Conservation (phyloP, 2,329 filamentous ascomycete species). For the Seiridium cupressi region DNA sequence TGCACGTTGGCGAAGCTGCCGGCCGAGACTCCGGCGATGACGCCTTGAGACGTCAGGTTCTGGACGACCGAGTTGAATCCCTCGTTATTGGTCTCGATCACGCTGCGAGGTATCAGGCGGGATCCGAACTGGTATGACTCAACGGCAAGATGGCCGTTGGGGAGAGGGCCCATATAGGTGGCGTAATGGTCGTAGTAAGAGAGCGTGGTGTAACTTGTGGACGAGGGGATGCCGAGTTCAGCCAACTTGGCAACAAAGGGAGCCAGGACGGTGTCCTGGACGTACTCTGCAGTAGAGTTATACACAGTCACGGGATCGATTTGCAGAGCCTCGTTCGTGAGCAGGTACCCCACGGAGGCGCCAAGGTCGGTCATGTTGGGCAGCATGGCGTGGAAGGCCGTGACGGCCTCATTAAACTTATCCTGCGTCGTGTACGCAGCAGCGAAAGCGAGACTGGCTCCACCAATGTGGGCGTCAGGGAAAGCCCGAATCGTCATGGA, state of each 20-base stretch:
- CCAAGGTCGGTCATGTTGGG: constrained; percentile 22
- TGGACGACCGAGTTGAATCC: constrained; percentile 26
- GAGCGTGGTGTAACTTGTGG: constrained; percentile 22
- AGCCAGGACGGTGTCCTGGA: constrained; percentile 22
- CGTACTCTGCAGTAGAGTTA: constrained; percentile 23
- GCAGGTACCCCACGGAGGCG: constrained; percentile 20
- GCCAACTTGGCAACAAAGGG: constrained; percentile 23
- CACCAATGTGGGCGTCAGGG: constrained; percentile 38
- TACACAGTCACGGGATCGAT: constrained; percentile 25
- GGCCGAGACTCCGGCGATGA: constrained; percentile 26
- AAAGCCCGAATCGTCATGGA: constrained; percentile 53
- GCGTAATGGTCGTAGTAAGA: constrained; percentile 32
- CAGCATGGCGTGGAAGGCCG: constrained; percentile 19
- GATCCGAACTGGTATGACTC: constrained; percentile 32
- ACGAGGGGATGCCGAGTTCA: constrained; percentile 19
- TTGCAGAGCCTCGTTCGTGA: constrained; percentile 16
- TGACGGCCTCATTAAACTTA: constrained; percentile 18
- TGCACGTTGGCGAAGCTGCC: constrained; percentile 16
- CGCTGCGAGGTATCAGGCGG: constrained; percentile 31
- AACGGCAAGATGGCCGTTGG: constrained; percentile 30
- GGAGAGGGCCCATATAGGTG: constrained; percentile 33
- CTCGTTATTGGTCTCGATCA: constrained; percentile 26
- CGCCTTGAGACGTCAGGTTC: constrained; percentile 28
- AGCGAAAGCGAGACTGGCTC: constrained; percentile 21
- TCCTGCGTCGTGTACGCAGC: constrained; percentile 17